Base-by-base conservation (phyloP, 176 grass and related monocot species). In the Otatea glauca region DNA sequence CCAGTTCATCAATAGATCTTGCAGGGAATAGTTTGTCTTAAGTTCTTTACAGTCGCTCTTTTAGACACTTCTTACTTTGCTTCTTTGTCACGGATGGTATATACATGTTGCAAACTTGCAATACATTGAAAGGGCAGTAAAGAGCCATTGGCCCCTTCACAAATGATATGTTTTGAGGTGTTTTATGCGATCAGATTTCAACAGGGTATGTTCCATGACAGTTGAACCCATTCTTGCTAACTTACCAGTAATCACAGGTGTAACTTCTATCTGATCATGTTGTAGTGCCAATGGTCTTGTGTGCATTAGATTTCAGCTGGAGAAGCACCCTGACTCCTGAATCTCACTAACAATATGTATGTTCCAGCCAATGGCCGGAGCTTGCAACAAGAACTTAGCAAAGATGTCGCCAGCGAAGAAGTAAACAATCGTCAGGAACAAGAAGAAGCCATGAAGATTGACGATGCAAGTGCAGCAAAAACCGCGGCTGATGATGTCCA, bases 281-380 rank as follows among this genome's bases (percentile, higher is more conserved):
- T 71, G 34, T 18, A 70, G 39, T 32, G 17, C 54, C 9, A 79
- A 35, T 59, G 55, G 21, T 59, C 67, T 66, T 49, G 41, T 88
- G 27, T 85, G 43, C 47, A 73, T 80, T 82, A 55, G 77, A 90
- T 86, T 77, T 89, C 81, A 79, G 58, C 41, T 72, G 81, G 74
- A 15, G 41, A 81, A 74, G 58, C 68, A 16, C 54, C 32, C 79
- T 64, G 55, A 68, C 68, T 64, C 42, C 65, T 86, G 23, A 51
- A 38, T 88, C 84, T 84, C 70, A 92, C 72, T 80, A 79, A 48
- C 81, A 72, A 89, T 85, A 42, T 79, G 74, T 86, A 75, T 72
- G 84, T 86, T 76, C 69, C 91, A 87, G 88, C 87, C 70, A 87
- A 88, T 80, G 87, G 84, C 75, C 89, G 93, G 80, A 92, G 72